A percentile compares a stretch with the other conserved stretches of the same genome.
phyloP scores from a whole-genome alignment of 2,329 filamentous ascomycete species.

The Pseudocercospora macadamiae region DNA sequence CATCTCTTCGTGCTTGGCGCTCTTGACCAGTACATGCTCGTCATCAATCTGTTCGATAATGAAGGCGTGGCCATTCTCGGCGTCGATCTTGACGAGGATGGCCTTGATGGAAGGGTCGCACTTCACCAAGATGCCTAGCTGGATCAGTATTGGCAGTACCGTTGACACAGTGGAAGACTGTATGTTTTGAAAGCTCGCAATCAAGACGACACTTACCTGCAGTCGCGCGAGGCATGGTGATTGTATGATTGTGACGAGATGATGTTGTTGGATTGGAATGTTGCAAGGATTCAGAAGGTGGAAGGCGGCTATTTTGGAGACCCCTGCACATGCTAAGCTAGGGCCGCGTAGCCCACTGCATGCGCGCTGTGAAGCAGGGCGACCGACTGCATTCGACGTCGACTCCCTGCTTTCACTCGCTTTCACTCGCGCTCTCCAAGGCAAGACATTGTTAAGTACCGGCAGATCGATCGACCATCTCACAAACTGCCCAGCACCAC shows the following conservation, averaged over 20 bases:
- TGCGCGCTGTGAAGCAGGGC: too few relatives aligned
- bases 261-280: neutral
- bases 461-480: neutral
- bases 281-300: neutral
- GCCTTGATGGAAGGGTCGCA: constrained; percentile 88
- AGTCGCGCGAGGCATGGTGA: constrained; percentile 31
- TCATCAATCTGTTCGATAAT: constrained; percentile 83
- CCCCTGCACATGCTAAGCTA: neutral
- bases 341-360: neutral
- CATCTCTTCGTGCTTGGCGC: constrained; percentile 68
- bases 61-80: constrained; percentile 66
- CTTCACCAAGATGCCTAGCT: constrained; percentile 70
- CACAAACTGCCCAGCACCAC: neutral
- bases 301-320: neutral
- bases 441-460: too few relatives aligned
- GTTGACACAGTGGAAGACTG: too few relatives aligned
- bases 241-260: neutral
- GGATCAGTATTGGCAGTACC: constrained; percentile 3
- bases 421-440: too few relatives aligned
- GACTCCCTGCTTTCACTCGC: too few relatives aligned
- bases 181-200: neutral
- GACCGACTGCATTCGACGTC: too few relatives aligned
- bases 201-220: constrained; percentile 23
- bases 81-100: constrained; percentile 78
- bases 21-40: constrained; percentile 73